Evolutionary conservation across 495 filamentous ascomycete genomes (phyloP), one percentile per base, ranked within the genome.

Genomic region (Xylaria bambusicola): DNA sequence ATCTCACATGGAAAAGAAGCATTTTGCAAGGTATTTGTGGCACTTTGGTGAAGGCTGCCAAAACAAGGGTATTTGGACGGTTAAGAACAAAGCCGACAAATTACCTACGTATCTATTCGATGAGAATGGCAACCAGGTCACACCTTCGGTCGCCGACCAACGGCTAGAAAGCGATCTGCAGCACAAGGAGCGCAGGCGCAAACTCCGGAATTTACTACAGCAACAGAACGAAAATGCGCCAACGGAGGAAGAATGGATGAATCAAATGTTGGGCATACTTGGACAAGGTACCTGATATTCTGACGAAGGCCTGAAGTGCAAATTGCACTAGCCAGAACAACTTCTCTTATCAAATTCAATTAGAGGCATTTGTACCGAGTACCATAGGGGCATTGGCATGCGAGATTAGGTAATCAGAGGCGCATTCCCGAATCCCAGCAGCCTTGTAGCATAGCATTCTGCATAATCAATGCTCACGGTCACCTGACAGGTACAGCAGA

Each of bases 21-120:
- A 95, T 69, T 70, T 93, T 26, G 57, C 66, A 8, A 71, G 82
- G 13, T 68, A 85, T 61, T 77, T 82, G 21, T 89, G 87, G 89
- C 69, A 83, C 57, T 68, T 81, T 38, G 88, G 88, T 15, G 87
- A 92, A 68, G 88, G 89, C 0, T 73, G 67, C 8, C 65, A 67
- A 40, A 81, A 81, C 66, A 65, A 67, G 1, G 66, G 68, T 23
- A 66, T 65, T 20, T 55, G 59, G 40, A 60, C 38, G 21, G 29
- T 65, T 7, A 49, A 63, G 36, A 48, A 42, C 20, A 64, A 71
- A 21, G 40, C 57, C 17, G 59, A 63, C 24, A 52, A 55, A 18
- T 59, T 77, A 18, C 78, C 78, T 8, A 15, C 46, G 7, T 80
- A 78, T 47, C 68, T 81, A 1, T 76, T 79, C 51, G 68, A 76